phyloP scores from a whole-genome alignment of 352 stramenopile genomes.

The Phytopythium oedochilum region DNA sequence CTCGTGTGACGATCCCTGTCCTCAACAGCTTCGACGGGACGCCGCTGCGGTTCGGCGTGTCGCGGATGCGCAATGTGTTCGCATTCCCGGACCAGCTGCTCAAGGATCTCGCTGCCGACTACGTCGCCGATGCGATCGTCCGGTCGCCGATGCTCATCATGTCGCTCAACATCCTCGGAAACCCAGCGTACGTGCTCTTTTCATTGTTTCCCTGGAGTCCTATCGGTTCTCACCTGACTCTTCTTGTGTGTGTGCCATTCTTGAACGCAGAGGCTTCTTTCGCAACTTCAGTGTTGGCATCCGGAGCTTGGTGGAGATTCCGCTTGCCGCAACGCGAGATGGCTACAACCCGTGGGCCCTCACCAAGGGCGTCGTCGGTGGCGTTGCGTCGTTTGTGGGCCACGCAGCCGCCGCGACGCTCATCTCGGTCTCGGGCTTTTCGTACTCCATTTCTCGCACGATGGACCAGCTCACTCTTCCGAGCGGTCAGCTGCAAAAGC shows the following conservation, averaged over 20 bases:
- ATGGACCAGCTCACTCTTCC: constrained; percentile 78
- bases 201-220: neutral
- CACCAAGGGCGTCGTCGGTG: constrained; percentile 63
- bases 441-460: constrained; percentile 75
- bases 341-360: constrained; percentile 77
- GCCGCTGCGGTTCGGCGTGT: constrained; percentile 50
- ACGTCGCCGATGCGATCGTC: constrained; percentile 77
- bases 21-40: constrained; percentile 83
- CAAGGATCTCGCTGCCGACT: constrained; percentile 82
- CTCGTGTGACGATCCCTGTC: constrained; percentile 69
- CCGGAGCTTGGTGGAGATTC: constrained; percentile 77
- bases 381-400: constrained; percentile 65
- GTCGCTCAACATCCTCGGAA: constrained; percentile 84
- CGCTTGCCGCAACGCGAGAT: constrained; percentile 52
- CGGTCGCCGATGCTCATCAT: constrained; percentile 73
- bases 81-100: constrained; percentile 65
- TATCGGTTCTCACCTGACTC: too few species aligned
- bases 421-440: constrained; percentile 74
- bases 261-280: constrained; percentile 57
- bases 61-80: constrained; percentile 66
- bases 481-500: constrained; percentile 47
- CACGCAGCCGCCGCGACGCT: constrained; percentile 67
- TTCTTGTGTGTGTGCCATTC: constrained; percentile 2
- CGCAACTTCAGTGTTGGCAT: constrained; percentile 62
- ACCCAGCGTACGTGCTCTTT: constrained; percentile 65